Evolutionary conservation across 1,284 basidiomycete species (phyloP).

Genomic region (Erythrobasidium hasegawianum): DNA sequence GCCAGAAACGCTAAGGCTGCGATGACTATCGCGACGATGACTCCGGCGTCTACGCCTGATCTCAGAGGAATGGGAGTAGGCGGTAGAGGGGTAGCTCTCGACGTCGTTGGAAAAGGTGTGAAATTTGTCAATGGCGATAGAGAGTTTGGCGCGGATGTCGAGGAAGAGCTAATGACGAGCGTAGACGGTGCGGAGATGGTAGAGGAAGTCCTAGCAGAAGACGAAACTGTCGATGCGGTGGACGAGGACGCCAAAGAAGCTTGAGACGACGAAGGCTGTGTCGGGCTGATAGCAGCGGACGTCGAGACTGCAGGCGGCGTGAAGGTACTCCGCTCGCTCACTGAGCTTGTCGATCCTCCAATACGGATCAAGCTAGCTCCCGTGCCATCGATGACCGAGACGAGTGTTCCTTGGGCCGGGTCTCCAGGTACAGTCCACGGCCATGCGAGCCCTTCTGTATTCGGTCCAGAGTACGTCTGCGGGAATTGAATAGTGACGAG

Average conservation of each 20-base stretch:
- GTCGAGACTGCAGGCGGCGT: not conserved
- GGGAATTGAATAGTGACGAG: slow-evolving; percentile 25
- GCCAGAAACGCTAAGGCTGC: not conserved
- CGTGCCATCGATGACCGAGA: slow-evolving; percentile 22
- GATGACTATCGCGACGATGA: slow-evolving; percentile 12
- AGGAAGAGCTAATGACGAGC: not conserved
- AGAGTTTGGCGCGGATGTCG: not conserved
- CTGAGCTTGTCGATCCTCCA: not conserved
- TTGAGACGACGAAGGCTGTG: not conserved
- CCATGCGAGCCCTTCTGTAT: slow-evolving; percentile 15
- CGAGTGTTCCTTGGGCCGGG: not conserved
- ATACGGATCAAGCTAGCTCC: not conserved
- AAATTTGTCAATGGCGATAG: not conserved
- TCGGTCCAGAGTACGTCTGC: slow-evolving; percentile 25
- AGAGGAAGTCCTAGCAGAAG: not conserved
- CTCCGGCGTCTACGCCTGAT: not conserved
- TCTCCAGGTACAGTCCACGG: slow-evolving; percentile 14
- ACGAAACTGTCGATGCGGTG: not conserved
- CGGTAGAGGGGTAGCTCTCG: not conserved
- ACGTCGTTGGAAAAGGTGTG: not conserved
- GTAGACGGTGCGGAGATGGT: not conserved
- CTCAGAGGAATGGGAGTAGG: not conserved
- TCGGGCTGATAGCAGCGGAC: not conserved
- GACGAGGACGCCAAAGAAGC: not conserved
- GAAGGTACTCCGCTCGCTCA: not conserved